Base-by-base conservation (phyloP, 495 filamentous ascomycete species). In the Cenococcum geophilum region DNA sequence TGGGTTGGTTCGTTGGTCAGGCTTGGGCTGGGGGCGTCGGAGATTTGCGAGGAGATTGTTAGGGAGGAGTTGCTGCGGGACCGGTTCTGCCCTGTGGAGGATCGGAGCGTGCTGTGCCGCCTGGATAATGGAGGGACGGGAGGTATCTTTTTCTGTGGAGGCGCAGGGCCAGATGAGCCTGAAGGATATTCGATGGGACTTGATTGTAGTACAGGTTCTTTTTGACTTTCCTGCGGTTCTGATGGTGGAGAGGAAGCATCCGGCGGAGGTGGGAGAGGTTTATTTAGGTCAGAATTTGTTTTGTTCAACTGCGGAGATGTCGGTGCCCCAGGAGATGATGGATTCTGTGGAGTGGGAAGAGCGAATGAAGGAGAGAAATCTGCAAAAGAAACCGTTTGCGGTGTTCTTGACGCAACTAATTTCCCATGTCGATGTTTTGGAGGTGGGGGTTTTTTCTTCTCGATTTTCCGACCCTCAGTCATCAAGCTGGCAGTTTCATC, bases 351-450 rank as follows among this genome's bases (percentile, higher is more conserved):
- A 14, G 53, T 49, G 14, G 59, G 22, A 8, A 66, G 47, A 16
- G 69, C 55, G 18, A 68, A 51, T 0, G 65, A 63, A 4, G 67
- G 62, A 1, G 70, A 68, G 59, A 75, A 75, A 21, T 73, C 69
- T 20, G 67, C 58, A 58, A 75, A 75, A 2, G 70, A 70, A 2
- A 75, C 73, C 0, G 66, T 71, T 60, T 74, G 71, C 37, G 73
- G 73, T 23, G 60, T 66, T 53, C 62, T 60, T 11, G 37, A 21
- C 0, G 57, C 34, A 12, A 69, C 66, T 0, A 64, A 62, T 55
- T 71, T 70, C 27, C 70, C 72, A 58, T 72, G 70, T 20, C 59
- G 64, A 22, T 62, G 67, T 50, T 72, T 71, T 25, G 73, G 68
- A 2, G 68, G 69, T 11, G 68, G 65, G 6, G 72, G 72, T 10